Evolutionary conservation across 352 stramenopile species (phyloP), one percentile per base, ranked within the genome.

Genomic region (Phytophthora hibernalis): DNA sequence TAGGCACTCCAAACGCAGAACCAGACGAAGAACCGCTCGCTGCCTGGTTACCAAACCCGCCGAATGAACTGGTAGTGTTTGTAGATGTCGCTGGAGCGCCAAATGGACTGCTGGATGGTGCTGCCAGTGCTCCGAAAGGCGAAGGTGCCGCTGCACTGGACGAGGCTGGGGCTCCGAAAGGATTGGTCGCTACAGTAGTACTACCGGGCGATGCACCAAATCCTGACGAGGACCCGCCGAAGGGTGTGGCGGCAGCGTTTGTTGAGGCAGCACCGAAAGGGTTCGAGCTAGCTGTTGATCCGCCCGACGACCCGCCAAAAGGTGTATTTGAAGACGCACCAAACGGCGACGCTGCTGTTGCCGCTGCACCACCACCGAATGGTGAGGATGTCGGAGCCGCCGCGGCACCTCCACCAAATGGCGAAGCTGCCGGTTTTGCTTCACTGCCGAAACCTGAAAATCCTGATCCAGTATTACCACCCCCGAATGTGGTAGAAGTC

Each of bases 41-140:
- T 52, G 30, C 22, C 0, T 61, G 44, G 0, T 61, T 68, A 12
- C 20, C 31, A 44, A 64, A 63, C 26, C 58, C 52, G 30, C 59
- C 64, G 49, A 66, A 69, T n/a, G 28, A 50, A 60, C 30, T 65
- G 13, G 20, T 58, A 18, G 33, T 35, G 15, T 47, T 57, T 42
- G 62, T 50, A 31, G 67, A 53, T 30, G 11, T 9, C 9, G 51
- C 13, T 4, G 38, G 18, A 28, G 55, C 58, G 22, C 74, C 73
- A 38, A 90, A 88, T 11, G 72, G 66, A 74, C 67, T 82, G 42
- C 56, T 72, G n/a, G 70, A 61, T 33, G 63, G 40, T 20, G 65
- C 42, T 42, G 61, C 33, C 15, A 40, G 16, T 26, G 59, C 61
- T 53, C 57, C 59, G 52, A 80, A 78, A 15, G 64, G 26, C 35